phyloP scores from a whole-genome alignment of 2,329 filamentous ascomycete species.

The Fusarium piperis region DNA sequence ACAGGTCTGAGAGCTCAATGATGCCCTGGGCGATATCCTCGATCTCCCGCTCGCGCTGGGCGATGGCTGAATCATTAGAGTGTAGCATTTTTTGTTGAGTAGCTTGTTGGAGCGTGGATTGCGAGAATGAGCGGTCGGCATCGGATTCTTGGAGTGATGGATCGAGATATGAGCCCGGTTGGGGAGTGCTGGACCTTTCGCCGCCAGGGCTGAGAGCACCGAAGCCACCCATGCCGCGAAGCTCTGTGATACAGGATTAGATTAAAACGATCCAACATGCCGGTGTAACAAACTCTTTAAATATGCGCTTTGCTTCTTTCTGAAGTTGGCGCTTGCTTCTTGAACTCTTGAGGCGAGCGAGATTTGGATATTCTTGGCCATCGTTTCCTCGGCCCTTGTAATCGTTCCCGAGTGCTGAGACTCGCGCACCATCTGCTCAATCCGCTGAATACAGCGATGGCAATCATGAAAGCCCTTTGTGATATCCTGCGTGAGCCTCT shows the following conservation, averaged over 20 bases:
- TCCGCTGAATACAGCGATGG: slow-evolving; percentile 85
- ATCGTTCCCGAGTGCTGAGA: slow-evolving; percentile 77
- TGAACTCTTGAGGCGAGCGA: slow-evolving; percentile 88
- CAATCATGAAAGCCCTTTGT: slow-evolving; percentile 90
- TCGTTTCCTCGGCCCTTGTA: slow-evolving; percentile 86
- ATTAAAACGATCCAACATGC: not conserved
- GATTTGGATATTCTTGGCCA: slow-evolving; percentile 96
- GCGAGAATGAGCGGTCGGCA: slow-evolving; percentile 90
- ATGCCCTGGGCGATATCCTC: slow-evolving; percentile 98
- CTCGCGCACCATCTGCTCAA: slow-evolving; percentile 88
- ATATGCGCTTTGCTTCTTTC: slow-evolving; percentile 97
- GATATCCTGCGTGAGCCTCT: slow-evolving; percentile 88
- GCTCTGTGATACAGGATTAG: slow-evolving; percentile 61
- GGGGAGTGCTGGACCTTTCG: slow-evolving; percentile 64
- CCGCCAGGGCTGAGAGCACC: slow-evolving; percentile 59
- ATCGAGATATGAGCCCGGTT: slow-evolving; percentile 72
- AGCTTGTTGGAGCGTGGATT: slow-evolving; percentile 86
- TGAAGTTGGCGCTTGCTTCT: slow-evolving; percentile 89
- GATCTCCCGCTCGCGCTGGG: slow-evolving; percentile 94
- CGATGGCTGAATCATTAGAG: slow-evolving; percentile 84
- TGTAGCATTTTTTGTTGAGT: slow-evolving; percentile 72
- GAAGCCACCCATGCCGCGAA: slow-evolving; percentile 75
- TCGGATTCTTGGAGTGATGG: slow-evolving; percentile 93
- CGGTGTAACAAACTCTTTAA: slow-evolving; percentile 75
- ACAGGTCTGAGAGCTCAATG: slow-evolving; percentile 95